Base-by-base conservation (phyloP, 495 filamentous ascomycete genomes). In the Lasiosphaeris hirsuta region DNA sequence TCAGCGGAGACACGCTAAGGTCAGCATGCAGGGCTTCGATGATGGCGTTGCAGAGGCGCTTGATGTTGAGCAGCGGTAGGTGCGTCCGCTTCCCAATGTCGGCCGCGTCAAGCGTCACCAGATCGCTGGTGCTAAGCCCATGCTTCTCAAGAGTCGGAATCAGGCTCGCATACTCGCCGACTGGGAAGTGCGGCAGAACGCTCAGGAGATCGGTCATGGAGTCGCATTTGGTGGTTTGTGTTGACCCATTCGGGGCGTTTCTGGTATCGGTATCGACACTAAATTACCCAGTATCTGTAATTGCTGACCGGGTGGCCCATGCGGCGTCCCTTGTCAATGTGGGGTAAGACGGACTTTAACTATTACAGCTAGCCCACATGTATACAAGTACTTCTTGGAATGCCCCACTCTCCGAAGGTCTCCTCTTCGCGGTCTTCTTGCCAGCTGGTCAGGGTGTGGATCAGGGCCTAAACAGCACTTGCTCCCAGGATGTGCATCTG, bases 1-100 rank as follows among this genome's bases (percentile, higher is more conserved):
- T 40, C 46, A 13, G 14, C 54, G 19, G 59, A 18, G 39, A 30
- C 40, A 84, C 66, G 1, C 84, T 85, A 43, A 91, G 70, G 63
- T 87, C 81, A 13, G 69, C 69, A 60, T 92, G 89, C 46, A 96
- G 67, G 6, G 83, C 82, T 9, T 78, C 70, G 23, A 90, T 70
- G 35, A 96, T 73, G 45, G 85, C 81, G 54, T 76, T 69, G 54
- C 78, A 78, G 23, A 97, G 78, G 35, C 86, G 81, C 63, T 83
- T 86, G 59, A 96, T 78, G 59, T 96, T 89, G 33, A 87, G 81
- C 7, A 92, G 75, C 3, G 92, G 90, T 6, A 95, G 79, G 60
- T 90, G 87, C 33, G 90, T 91, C 66, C 90, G 86, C 72, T 88
- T 93, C 47, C 90, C 90, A 64, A 98, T 82, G 63, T 96, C 90